phyloP scores from a whole-genome alignment of 805 yeast genomes.

The Priceomyces castillae region DNA sequence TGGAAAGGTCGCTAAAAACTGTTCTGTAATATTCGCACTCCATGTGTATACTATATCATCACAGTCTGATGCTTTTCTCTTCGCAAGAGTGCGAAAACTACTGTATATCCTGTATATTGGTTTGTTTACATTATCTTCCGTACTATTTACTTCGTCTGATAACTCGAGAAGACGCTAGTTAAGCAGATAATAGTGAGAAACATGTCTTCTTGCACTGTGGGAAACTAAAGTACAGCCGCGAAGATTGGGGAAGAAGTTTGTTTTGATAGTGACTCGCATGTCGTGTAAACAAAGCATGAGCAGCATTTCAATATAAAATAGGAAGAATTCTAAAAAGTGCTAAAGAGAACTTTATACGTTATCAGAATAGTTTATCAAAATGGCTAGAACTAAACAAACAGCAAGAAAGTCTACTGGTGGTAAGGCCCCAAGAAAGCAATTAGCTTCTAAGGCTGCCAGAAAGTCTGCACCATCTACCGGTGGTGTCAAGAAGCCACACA shows the following conservation, averaged over 20 bases:
- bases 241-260: neutral
- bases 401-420: conserved; percentile 53
- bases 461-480: conserved; percentile 50
- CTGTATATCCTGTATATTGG: neutral
- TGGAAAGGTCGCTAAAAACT: neutral
- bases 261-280: neutral
- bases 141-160: neutral
- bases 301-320: conserved; percentile 4
- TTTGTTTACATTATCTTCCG: neutral
- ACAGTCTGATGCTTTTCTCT: neutral
- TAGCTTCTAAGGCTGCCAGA: conserved; percentile 52
- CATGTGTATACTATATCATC: neutral
- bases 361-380: conserved; percentile 13
- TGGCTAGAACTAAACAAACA: conserved; percentile 52
- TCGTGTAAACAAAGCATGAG: neutral
- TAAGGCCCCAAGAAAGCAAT: conserved; percentile 51
- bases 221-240: neutral
- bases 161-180: neutral
- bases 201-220: neutral
- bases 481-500: conserved; percentile 52
- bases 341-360: neutral
- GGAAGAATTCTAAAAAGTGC: neutral
- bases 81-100: neutral
- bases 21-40: conserved; percentile 5
- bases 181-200: neutral